phyloP scores from a whole-genome alignment of 352 stramenopile genomes.

The Phytopythium helicoides region DNA sequence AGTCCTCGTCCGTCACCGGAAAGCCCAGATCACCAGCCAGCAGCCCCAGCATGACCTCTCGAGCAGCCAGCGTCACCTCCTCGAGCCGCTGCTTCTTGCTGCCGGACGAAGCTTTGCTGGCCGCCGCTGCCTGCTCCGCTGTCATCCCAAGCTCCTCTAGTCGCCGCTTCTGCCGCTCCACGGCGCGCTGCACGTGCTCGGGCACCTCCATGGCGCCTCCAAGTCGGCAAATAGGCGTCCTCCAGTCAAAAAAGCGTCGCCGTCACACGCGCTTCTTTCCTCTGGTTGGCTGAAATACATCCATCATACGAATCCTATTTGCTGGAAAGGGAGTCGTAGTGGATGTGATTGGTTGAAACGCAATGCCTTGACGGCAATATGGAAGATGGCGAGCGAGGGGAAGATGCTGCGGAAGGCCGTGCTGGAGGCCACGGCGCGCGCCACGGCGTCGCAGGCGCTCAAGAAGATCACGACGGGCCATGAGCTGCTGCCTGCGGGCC shows the following conservation, averaged over 20 bases:
- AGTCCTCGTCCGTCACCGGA: slow-evolving; percentile 53
- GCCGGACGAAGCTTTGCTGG: slow-evolving; percentile 5
- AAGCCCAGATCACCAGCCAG: slow-evolving; percentile 59
- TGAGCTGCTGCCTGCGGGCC: slow-evolving; percentile 41
- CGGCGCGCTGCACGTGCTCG: slow-evolving; percentile 13
- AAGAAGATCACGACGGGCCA: slow-evolving; percentile 59
- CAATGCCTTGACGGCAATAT: too few species aligned
- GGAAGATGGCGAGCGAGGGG: slow-evolving; percentile 1
- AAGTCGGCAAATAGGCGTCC: background rate
- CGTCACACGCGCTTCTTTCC: too few species aligned
- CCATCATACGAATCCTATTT: too few species aligned
- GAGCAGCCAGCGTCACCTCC: slow-evolving; percentile 53
- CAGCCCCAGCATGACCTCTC: slow-evolving; percentile 69
- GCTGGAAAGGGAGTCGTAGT: too few species aligned
- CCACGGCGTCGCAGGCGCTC: slow-evolving; percentile 54
- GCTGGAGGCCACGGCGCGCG: slow-evolving; percentile 57
- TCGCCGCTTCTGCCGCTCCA: slow-evolving; percentile 33
- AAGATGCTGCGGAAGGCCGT: slow-evolving; percentile 60
- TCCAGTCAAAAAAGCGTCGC: background rate
- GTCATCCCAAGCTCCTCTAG: slow-evolving; percentile 3
- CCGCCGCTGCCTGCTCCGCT: slow-evolving; percentile 1
- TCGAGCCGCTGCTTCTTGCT: slow-evolving; percentile 69
- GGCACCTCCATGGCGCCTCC: background rate
- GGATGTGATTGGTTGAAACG: too few species aligned
- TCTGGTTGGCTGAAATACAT: slow-evolving; percentile 7